Conservation (phyloP, 805 yeast species). For the Starmerella floricola region DNA sequence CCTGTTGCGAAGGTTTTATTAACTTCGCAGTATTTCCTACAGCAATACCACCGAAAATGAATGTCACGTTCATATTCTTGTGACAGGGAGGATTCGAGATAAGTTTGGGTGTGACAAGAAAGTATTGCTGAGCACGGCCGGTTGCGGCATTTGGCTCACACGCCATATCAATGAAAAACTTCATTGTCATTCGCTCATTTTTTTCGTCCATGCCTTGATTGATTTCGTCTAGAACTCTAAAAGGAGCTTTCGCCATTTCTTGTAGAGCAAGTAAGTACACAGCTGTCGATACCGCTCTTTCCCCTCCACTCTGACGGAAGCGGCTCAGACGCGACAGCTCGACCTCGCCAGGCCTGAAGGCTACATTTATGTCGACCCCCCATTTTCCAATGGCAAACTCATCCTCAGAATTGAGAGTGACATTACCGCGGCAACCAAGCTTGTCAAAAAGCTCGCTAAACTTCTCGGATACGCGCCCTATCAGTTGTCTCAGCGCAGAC, state of each 20-base stretch:
- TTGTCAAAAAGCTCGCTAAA: conserved; percentile 55
- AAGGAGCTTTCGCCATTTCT: conserved; percentile 77
- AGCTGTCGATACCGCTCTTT: conserved; percentile 88
- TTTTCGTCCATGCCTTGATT: conserved; percentile 97
- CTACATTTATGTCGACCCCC: conserved; percentile 73
- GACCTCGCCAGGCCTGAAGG: conserved; percentile 61
- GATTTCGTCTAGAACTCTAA: conserved; percentile 92
- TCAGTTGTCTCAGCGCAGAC: conserved; percentile 42
- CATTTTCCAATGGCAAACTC: conserved; percentile 35
- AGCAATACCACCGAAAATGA: conserved; percentile 49
- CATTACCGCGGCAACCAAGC: conserved; percentile 83
- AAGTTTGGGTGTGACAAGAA: conserved; percentile 84
- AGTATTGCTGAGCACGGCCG: conserved; percentile 56
- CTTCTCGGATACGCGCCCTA: conserved; percentile 44
- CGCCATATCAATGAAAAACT: conserved; percentile 72
- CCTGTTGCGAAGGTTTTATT: background rate
- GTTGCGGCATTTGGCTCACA: conserved; percentile 35
- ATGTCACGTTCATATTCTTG: conserved; percentile 69
- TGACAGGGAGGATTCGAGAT: conserved; percentile 67
- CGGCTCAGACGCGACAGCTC: conserved; percentile 61
- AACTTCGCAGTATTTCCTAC: background rate
- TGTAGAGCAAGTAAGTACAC: conserved; percentile 83
- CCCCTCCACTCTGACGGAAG: conserved; percentile 96
- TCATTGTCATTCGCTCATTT: conserved; percentile 79
- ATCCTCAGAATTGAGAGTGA: conserved; percentile 41